A percentile compares a stretch with the other conserved stretches of the same genome.
phyloP scores from a whole-genome alignment of 768 basidiomycete genomes.

The Boletales sp. region DNA sequence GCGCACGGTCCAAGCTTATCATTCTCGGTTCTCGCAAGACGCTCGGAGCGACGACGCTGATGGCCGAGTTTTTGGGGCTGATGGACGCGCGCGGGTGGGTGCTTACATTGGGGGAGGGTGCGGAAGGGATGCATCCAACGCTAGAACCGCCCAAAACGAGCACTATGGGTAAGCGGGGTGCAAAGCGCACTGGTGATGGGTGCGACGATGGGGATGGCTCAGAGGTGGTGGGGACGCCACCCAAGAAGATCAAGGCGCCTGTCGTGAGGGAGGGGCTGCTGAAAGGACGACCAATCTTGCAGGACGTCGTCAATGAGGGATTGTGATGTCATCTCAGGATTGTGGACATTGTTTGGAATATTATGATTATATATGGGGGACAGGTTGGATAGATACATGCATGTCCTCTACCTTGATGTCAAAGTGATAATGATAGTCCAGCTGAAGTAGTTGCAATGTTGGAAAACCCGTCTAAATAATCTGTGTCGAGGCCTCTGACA shows the following conservation, averaged over 20 bases:
- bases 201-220: not conserved
- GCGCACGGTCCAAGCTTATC: constrained; percentile 85
- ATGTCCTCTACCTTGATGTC: too few species aligned
- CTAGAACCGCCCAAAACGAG: constrained; percentile 14
- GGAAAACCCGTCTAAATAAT: too few species aligned
- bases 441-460: too few species aligned
- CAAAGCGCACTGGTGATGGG: constrained; percentile 10
- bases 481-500: too few species aligned
- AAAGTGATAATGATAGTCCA: too few species aligned
- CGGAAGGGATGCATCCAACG: constrained; percentile 50
- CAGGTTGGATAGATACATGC: too few species aligned
- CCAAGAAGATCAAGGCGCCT: constrained; percentile 37
- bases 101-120: constrained; percentile 48
- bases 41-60: constrained; percentile 54
- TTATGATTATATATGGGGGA: not conserved
- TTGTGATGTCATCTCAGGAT: constrained; percentile 7
- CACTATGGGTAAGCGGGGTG: constrained; percentile 11
- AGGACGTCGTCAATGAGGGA: constrained; percentile 53
- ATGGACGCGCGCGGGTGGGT: constrained; percentile 77
- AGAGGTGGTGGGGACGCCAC: constrained; percentile 14
- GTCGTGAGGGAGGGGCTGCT: constrained; percentile 41
- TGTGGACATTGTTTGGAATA: too few species aligned
- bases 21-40: constrained; percentile 88
- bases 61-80: constrained; percentile 72
- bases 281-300: constrained; percentile 55